Conservation (phyloP, 2,329 filamentous ascomycete species). For the Huntiella omanensis region DNA sequence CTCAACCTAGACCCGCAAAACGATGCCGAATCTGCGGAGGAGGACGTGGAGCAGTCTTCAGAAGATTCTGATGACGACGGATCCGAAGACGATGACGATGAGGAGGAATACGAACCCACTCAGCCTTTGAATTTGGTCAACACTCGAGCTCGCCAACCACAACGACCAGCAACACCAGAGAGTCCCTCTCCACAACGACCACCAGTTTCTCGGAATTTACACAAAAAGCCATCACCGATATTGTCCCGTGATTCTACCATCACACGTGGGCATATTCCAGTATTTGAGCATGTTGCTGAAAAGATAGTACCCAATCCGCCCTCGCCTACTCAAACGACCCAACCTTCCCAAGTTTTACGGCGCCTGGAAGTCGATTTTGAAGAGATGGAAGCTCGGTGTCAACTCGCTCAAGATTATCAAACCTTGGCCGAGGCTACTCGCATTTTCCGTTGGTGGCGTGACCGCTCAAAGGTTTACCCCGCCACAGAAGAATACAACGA, state of each 20-base stretch:
- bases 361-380: slow-evolving; percentile 6
- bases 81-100: background rate
- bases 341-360: slow-evolving; percentile 10
- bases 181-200: background rate
- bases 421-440: slow-evolving; percentile 2
- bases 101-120: slow-evolving; percentile 9
- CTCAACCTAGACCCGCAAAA: background rate
- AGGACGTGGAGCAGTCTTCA: slow-evolving; percentile 1
- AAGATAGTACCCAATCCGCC: slow-evolving; percentile 1
- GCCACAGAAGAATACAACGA: slow-evolving; percentile 10
- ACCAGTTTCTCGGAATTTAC: background rate
- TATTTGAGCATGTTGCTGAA: slow-evolving; percentile 5
- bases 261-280: background rate
- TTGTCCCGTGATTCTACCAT: background rate
- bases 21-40: background rate
- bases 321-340: slow-evolving; percentile 9
- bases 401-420: slow-evolving; percentile 3
- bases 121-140: slow-evolving; percentile 3
- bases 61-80: slow-evolving; percentile 4
- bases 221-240: background rate
- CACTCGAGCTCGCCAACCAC: background rate
- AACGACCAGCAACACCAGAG: background rate
- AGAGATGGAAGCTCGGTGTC: slow-evolving; percentile 10
- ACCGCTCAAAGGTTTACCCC: slow-evolving; percentile 6
- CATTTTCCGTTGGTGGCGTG: slow-evolving; percentile 11